Percentiles rank a stretch among this genome's conserved stretches.
These are phyloP conservation scores for Darksidea phi DNA, from an alignment of 495 filamentous ascomycete genomes.

Conservation along the genomic window DNA sequence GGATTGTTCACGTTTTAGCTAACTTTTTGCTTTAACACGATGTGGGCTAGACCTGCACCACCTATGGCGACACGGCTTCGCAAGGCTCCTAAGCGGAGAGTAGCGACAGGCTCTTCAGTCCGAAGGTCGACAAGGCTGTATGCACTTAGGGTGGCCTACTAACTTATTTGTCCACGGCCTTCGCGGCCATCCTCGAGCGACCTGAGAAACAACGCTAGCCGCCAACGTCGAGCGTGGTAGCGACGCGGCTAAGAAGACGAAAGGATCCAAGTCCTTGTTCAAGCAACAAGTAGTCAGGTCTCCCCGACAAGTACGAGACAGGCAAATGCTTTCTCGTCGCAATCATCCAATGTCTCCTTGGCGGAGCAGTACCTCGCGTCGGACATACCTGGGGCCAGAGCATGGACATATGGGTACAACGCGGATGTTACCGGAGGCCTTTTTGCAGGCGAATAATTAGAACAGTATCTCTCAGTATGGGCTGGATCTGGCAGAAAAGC, in stretches of 20 bases:
- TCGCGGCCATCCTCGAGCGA: slow-evolving; percentile 40
- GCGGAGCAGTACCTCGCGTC: slow-evolving; percentile 41
- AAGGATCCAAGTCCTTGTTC: background rate
- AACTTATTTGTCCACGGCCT: slow-evolving; percentile 42
- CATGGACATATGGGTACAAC: slow-evolving; percentile 50
- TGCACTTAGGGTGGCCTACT: background rate
- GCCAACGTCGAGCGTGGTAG: background rate
- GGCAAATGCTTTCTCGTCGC: slow-evolving; percentile 2
- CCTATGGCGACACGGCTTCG: no score
- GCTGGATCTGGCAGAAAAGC: slow-evolving; percentile 34
- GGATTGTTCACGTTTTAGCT: no score
- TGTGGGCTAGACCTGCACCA: no score
- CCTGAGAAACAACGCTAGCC: slow-evolving; percentile 36
- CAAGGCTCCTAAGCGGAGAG: no score
- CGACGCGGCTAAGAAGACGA: slow-evolving; percentile 6
- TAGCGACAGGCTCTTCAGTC: no score
- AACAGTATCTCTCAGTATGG: slow-evolving; percentile 44
- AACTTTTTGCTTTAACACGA: no score
- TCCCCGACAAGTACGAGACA: background rate
- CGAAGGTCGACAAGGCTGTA: no score
- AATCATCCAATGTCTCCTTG: slow-evolving; percentile 40
- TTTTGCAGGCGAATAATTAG: slow-evolving; percentile 43
- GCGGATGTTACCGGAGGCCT: slow-evolving; percentile 43
- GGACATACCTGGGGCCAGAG: slow-evolving; percentile 44
- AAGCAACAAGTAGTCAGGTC: background rate